These are phyloP conservation scores for Juncus effusus DNA, from an alignment of 176 grass and related monocot species.

Conservation along the genomic window DNA sequence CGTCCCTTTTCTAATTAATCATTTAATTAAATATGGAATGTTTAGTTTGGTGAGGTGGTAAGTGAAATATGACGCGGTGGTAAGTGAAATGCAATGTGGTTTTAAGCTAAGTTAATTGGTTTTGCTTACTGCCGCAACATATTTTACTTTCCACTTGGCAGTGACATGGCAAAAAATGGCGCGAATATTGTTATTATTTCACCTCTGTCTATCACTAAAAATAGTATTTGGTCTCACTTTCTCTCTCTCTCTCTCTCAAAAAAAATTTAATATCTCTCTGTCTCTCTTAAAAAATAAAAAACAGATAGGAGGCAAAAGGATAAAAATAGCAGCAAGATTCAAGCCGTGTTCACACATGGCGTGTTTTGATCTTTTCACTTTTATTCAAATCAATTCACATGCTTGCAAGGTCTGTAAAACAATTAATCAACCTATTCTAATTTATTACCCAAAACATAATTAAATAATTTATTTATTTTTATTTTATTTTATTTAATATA, in stretches of 20 bases:
- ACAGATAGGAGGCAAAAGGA: constrained; percentile 78
- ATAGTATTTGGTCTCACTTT: not conserved
- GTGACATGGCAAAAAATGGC: no score
- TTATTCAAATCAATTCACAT: constrained; percentile 82
- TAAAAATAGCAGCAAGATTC: constrained; percentile 86
- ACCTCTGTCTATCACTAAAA: not conserved
- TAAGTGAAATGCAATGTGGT: no score
- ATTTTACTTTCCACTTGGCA: no score
- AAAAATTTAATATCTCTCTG: not conserved
- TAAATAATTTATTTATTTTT: constrained; percentile 2
- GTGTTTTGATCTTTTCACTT: constrained; percentile 95
- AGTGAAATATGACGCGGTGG: no score
- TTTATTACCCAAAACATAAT: not conserved
- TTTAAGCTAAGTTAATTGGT: not conserved
- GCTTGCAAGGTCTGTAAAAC: constrained; percentile 61
- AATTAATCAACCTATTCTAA: no score
- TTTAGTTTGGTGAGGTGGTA: not conserved
- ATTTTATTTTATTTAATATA: constrained; percentile 30
- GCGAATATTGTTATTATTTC: not conserved
- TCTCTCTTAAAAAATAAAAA: not conserved
- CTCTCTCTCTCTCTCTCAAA: not conserved
- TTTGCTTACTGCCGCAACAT: not conserved
- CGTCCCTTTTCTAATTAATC: constrained; percentile 12
- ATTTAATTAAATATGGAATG: constrained; percentile 11
- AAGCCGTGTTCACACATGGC: constrained; percentile 83